Percentiles rank a stretch among this genome's conserved stretches.
These are phyloP conservation scores for Fraxinus paxiana DNA, from an alignment of 305 asterid species.

Conservation along the genomic window DNA sequence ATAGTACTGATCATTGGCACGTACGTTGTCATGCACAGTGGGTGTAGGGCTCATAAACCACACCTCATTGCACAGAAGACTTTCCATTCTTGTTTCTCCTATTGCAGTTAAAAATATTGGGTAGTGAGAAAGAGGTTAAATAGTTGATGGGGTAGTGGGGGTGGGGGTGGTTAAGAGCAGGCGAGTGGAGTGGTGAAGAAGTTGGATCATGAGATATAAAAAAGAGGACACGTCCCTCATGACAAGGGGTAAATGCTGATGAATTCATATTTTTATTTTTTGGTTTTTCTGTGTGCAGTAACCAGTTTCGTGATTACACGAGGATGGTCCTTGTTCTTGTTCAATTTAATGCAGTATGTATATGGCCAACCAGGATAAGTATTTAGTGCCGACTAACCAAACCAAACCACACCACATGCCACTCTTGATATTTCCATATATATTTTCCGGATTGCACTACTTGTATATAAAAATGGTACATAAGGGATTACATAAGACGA, in stretches of 20 bases:
- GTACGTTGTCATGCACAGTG: background rate
- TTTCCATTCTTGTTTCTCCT: slow-evolving; percentile 41
- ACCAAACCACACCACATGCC: background rate
- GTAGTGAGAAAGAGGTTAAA: slow-evolving; percentile 1
- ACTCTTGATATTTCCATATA: background rate
- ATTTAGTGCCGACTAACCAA: background rate
- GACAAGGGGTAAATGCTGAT: slow-evolving; percentile 60
- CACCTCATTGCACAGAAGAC: slow-evolving; percentile 56
- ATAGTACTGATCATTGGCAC: background rate
- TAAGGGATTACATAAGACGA: too few relatives aligned
- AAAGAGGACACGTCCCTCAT: slow-evolving; percentile 60
- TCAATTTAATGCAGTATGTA: slow-evolving; percentile 11
- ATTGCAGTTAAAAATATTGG: background rate
- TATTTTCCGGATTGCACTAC: too few relatives aligned
- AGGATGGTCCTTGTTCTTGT: slow-evolving; percentile 38
- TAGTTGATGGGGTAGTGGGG: slow-evolving; percentile 19
- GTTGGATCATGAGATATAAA: slow-evolving; percentile 39
- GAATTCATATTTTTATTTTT: background rate
- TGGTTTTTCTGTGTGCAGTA: slow-evolving; percentile 47
- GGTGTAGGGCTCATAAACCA: slow-evolving; percentile 41
- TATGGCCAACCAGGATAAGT: background rate
- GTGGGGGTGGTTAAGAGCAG: slow-evolving; percentile 24
- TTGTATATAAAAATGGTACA: too few relatives aligned
- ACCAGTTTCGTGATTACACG: slow-evolving; percentile 79
- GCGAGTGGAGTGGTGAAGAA: slow-evolving; percentile 14